phyloP scores from a whole-genome alignment of 176 grass and related monocot species.

The Hordeum vulgare region DNA sequence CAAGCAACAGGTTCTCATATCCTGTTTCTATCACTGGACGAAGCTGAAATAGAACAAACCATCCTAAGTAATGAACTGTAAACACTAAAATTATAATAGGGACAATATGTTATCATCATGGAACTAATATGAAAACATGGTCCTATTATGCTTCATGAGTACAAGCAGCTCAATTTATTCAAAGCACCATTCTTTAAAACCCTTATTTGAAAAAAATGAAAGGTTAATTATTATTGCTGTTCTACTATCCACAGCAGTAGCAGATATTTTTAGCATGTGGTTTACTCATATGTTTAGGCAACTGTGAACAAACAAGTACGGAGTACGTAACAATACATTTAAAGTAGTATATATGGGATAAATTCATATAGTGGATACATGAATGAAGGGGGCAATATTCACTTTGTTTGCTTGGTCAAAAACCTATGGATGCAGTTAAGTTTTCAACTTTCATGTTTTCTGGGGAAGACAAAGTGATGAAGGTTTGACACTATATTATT shows the following conservation, averaged over 20 bases:
- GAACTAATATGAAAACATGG: neutral
- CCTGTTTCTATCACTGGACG: slow-evolving; percentile 94
- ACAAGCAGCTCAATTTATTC: neutral
- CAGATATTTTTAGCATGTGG: neutral
- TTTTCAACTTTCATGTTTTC: too few relatives aligned
- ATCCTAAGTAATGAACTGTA: neutral
- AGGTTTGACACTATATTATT: neutral
- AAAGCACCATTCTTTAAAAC: neutral
- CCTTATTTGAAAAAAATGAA: neutral
- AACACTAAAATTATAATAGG: neutral
- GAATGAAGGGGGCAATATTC: neutral
- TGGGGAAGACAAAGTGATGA: too few relatives aligned
- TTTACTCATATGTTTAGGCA: neutral
- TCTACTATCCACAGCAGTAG: too few relatives aligned
- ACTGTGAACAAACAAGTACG: neutral
- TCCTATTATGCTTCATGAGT: neutral
- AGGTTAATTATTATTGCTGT: too few relatives aligned
- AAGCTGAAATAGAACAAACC: slow-evolving; percentile 42
- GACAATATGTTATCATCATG: neutral
- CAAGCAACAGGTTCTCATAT: slow-evolving; percentile 93
- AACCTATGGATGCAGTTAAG: too few relatives aligned
- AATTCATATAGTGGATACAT: too few relatives aligned
- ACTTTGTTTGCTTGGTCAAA: neutral
- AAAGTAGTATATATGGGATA: neutral
- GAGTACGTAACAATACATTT: too few relatives aligned